These are phyloP conservation scores for Chloris gayana DNA, from an alignment of 176 grass and related monocot genomes.

Conservation along the genomic window DNA sequence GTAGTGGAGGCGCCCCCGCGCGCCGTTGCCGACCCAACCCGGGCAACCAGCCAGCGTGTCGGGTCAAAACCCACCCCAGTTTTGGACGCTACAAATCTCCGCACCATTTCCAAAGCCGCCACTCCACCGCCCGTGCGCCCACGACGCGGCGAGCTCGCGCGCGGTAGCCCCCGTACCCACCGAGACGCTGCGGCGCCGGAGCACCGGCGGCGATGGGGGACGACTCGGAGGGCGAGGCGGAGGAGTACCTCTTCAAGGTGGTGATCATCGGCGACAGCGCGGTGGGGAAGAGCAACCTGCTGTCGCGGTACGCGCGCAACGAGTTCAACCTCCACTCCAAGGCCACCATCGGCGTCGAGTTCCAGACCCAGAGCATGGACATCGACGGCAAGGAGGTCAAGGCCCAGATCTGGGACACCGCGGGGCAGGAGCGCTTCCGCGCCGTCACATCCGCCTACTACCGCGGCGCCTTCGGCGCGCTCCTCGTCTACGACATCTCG, in stretches of 20 bases:
- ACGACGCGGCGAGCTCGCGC: background rate
- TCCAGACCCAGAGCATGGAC: constrained; percentile 69
- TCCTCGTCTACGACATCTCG: constrained; percentile 75
- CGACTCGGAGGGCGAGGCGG: constrained; percentile 60
- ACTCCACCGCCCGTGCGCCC: background rate
- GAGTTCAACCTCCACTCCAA: constrained; percentile 74
- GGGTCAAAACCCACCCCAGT: constrained; percentile 44
- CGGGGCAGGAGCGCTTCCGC: constrained; percentile 81
- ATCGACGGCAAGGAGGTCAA: constrained; percentile 89
- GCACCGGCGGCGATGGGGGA: constrained; percentile 35
- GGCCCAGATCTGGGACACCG: constrained; percentile 99
- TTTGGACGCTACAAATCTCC: constrained; percentile 27
- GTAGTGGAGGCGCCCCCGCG: constrained; percentile 27
- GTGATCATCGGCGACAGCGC: constrained; percentile 75
- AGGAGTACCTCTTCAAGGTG: constrained; percentile 81
- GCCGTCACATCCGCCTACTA: constrained; percentile 75
- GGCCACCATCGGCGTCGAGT: constrained; percentile 78
- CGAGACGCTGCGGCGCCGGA: too few relatives aligned
- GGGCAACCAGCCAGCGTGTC: background rate
- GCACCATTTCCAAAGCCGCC: constrained; percentile 20
- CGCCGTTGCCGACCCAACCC: constrained; percentile 5
- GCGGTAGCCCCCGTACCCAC: too few relatives aligned
- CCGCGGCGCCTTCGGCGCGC: constrained; percentile 61
- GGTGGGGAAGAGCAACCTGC: constrained; percentile 70
- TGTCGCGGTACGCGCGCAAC: constrained; percentile 63